Percentiles rank a stretch among this genome's conserved stretches.
Conservation (phyloP, 2,329 filamentous ascomycete species). For the Coniochaeta hoffmannii region DNA sequence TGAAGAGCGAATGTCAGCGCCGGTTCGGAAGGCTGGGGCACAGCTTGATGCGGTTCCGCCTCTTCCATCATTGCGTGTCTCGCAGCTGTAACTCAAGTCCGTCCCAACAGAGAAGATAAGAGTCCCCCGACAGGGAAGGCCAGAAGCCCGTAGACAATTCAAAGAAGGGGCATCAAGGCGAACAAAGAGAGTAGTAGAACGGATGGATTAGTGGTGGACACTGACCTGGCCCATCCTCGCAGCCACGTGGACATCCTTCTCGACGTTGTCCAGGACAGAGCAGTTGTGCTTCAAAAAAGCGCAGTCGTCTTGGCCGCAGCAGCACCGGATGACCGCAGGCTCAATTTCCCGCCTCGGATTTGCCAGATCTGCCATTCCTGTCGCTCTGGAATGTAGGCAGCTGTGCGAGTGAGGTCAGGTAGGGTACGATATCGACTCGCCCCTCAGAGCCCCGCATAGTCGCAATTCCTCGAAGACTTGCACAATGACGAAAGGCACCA, state of each 20-base stretch:
- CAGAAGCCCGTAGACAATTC: neutral
- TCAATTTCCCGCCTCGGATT: neutral
- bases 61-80: neutral
- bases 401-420: neutral
- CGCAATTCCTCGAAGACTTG: neutral
- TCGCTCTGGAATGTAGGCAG: neutral
- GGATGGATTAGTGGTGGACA: conserved; percentile 1
- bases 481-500: neutral
- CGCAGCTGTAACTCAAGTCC: neutral
- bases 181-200: conserved; percentile 3
- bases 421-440: neutral
- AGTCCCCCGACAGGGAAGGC: neutral
- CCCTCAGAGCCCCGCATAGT: neutral
- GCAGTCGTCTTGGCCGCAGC: conserved; percentile 77
- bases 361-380: conserved; percentile 4
- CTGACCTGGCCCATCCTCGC: conserved; percentile 88
- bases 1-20: conserved; percentile 69
- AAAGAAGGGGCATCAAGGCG: neutral
- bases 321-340: conserved; percentile 52
- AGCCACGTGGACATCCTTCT: conserved; percentile 80
- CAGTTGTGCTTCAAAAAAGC: conserved; percentile 75
- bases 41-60: neutral
- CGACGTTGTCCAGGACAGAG: conserved; percentile 68
- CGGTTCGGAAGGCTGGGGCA: conserved; percentile 13
- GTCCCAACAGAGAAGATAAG: neutral